These are phyloP conservation scores for Cercospora sp. DNA, from an alignment of 2,329 filamentous ascomycete genomes.

Conservation along the genomic window DNA sequence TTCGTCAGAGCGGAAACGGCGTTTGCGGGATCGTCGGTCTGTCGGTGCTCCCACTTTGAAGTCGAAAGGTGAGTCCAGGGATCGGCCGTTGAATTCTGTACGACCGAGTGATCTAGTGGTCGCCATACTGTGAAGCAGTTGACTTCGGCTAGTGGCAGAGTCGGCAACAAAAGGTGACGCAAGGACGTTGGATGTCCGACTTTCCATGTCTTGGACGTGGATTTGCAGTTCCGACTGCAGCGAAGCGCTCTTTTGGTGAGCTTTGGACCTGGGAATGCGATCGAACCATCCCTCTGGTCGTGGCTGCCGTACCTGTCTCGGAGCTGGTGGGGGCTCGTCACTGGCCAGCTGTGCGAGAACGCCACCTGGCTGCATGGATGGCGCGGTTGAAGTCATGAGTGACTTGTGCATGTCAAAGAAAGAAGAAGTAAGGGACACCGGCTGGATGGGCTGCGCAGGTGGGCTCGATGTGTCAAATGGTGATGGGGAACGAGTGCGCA, in stretches of 20 bases:
- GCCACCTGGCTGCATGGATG: slow-evolving; percentile 54
- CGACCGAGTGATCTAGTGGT: slow-evolving; percentile 39
- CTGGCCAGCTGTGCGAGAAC: slow-evolving; percentile 50
- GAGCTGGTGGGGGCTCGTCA: slow-evolving; percentile 31
- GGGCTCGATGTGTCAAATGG: slow-evolving; percentile 51
- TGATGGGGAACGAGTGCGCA: slow-evolving; percentile 62
- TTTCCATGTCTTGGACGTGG: slow-evolving; percentile 29
- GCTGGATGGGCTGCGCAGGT: slow-evolving; percentile 35
- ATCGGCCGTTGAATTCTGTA: slow-evolving; percentile 35
- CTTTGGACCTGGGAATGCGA: slow-evolving; percentile 47
- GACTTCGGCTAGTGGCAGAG: slow-evolving; percentile 27
- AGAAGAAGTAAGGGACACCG: slow-evolving; percentile 26
- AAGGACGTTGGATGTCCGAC: slow-evolving; percentile 31
- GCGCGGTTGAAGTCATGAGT: slow-evolving; percentile 53
- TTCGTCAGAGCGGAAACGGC: slow-evolving; percentile 58
- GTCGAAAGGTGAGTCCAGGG: slow-evolving; percentile 56
- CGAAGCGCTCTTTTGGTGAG: slow-evolving; percentile 55
- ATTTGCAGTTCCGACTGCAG: slow-evolving; percentile 51
- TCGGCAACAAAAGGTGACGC: slow-evolving; percentile 48
- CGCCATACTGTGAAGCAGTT: slow-evolving; percentile 39
- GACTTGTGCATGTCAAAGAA: slow-evolving; percentile 56
- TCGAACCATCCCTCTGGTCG: slow-evolving; percentile 46
- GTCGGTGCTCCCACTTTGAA: slow-evolving; percentile 53
- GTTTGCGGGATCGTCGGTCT: slow-evolving; percentile 57
- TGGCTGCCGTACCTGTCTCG: slow-evolving; percentile 24